Evolutionary conservation across 1,284 basidiomycete genomes (phyloP).

Genomic region (Somion occarium): DNA sequence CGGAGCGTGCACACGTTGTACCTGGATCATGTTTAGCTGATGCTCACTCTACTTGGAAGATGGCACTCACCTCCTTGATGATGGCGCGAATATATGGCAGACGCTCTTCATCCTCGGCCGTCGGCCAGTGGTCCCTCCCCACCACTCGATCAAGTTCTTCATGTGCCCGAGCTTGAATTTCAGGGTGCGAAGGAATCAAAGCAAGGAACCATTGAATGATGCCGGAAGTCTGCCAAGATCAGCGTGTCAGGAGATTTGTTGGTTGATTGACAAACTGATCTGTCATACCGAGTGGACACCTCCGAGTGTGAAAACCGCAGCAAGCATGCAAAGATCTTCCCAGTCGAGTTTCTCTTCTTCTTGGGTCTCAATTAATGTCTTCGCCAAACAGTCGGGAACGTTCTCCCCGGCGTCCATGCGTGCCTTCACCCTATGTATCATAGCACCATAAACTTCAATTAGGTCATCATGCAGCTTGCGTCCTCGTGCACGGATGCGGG

Average conservation of each 20-base stretch:
- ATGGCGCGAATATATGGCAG: slow-evolving; percentile 28
- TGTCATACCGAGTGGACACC: slow-evolving; percentile 34
- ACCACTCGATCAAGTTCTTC: slow-evolving; percentile 26
- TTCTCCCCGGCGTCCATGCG: slow-evolving; percentile 29
- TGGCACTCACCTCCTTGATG: slow-evolving; percentile 19
- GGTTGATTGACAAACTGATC: background rate
- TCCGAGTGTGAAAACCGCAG: slow-evolving; percentile 35
- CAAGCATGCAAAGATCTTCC: slow-evolving; percentile 33
- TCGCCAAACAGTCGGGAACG: slow-evolving; percentile 35
- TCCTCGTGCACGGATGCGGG: slow-evolving; percentile 27
- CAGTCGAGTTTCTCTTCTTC: slow-evolving; percentile 30
- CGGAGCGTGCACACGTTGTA: slow-evolving; percentile 5
- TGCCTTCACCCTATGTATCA: slow-evolving; percentile 30
- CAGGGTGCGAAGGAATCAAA: slow-evolving; percentile 27
- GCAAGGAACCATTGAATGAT: slow-evolving; percentile 30
- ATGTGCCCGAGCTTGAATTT: slow-evolving; percentile 23
- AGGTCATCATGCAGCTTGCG: slow-evolving; percentile 29
- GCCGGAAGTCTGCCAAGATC: slow-evolving; percentile 24
- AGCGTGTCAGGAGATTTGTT: background rate
- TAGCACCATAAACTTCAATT: slow-evolving; percentile 31
- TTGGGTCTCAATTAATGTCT: slow-evolving; percentile 24
- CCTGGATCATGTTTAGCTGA: background rate
- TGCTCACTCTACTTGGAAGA: background rate
- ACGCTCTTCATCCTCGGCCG: slow-evolving; percentile 20
- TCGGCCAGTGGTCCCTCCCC: slow-evolving; percentile 25